phyloP scores from a whole-genome alignment of 2,329 filamentous ascomycete species.

The Aspergillus brunneoviolaceus region DNA sequence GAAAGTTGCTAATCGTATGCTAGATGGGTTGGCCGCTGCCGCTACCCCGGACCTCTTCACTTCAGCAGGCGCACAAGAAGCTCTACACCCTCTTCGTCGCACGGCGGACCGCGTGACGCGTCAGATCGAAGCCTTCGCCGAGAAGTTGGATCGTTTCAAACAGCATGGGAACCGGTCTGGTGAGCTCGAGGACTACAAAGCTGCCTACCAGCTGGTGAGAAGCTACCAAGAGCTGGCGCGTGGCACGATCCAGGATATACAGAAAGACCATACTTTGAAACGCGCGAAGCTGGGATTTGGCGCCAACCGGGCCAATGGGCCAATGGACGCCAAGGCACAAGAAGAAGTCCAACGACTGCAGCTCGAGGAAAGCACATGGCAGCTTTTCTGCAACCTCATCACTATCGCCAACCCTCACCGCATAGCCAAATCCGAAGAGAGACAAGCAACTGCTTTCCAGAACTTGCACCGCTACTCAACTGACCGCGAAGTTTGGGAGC shows the following conservation, averaged over 20 bases:
- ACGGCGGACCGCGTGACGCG: constrained; percentile 69
- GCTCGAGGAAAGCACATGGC: constrained; percentile 87
- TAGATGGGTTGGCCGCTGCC: constrained; percentile 19
- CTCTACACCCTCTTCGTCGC: constrained; percentile 60
- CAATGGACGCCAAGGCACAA: constrained; percentile 26
- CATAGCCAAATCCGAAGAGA: constrained; percentile 37
- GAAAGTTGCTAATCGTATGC: constrained; percentile 14
- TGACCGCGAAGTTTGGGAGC: constrained; percentile 65
- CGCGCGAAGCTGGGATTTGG: constrained; percentile 37
- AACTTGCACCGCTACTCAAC: constrained; percentile 57
- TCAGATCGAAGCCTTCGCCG: constrained; percentile 85
- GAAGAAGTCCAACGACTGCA: constrained; percentile 62
- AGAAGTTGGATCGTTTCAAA: constrained; percentile 73
- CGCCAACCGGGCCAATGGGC: constrained; percentile 22
- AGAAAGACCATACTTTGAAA: constrained; percentile 39
- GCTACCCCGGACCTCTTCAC: constrained; percentile 41
- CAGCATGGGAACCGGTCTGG: constrained; percentile 49
- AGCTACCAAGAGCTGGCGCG: constrained; percentile 61
- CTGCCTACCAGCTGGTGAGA: constrained; percentile 67
- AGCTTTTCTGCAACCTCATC: constrained; percentile 73
- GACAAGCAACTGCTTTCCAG: constrained; percentile 42
- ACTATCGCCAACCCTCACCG: constrained; percentile 63
- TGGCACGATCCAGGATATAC: constrained; percentile 48
- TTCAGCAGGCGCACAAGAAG: constrained; percentile 50
- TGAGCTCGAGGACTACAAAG: constrained; percentile 58